Base-by-base conservation (phyloP, 805 yeast genomes). In the Kurtzmaniella fragi region DNA sequence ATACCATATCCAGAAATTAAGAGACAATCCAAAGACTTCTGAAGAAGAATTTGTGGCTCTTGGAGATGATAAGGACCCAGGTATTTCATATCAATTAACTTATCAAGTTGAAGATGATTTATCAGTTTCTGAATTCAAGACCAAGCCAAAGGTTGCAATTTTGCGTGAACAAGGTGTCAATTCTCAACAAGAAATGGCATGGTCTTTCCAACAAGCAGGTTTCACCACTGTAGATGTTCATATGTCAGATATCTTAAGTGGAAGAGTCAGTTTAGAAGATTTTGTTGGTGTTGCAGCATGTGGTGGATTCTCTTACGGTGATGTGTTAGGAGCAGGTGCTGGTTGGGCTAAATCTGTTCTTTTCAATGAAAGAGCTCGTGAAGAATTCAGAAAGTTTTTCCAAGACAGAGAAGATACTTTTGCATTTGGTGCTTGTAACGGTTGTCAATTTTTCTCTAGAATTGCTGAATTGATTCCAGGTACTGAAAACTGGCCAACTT, bases 281-380 rank as follows among this genome's bases (percentile, higher is more conserved):
- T 93, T 93, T 62, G 87, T 82, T 36, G 99, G 99, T 45, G 53
- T 93, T 35, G 98, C 97, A 32, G 98, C 98, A 3, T 95, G 99
- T 68, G 99, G 99, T 64, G 99, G 99, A 12, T 93, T 93, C 73
- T 88, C 97, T 1, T 93, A 90, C 57, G 99, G 99, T 73, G 99
- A 93, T 65, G 99, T 93, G 35, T 72, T 93, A 43, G 99, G 99
- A 50, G 99, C 99, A 28, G 99, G 96, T 59, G 84, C 91, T 39
- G 99, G 99, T 42, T 93, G 99, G 99, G 99, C 99, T 42, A 89
- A 88, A 57, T 87, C 97, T 13, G 95, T 93, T 8, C 67, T 93
- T 48, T 89, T 82, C 75, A 84, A 91, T 57, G 86, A 78, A 28
- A 70, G 66, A 39, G 84, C 91, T 28, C 80, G 93, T 57, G 54